Percentiles rank a stretch among this genome's conserved stretches.
Conservation (phyloP, 306 rosid genomes). For the Calophaca sinica region DNA sequence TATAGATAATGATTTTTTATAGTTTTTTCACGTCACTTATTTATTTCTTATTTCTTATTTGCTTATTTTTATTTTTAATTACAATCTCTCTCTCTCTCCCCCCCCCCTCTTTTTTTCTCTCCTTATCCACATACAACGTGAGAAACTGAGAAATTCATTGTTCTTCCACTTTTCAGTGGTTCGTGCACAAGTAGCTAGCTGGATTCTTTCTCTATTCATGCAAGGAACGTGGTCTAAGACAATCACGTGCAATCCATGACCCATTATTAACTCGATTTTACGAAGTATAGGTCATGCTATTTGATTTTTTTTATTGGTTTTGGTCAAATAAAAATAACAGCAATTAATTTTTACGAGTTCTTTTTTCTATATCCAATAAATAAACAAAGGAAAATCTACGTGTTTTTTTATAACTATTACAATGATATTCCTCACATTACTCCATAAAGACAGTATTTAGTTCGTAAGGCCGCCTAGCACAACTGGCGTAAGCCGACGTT, state of each 20-base stretch:
- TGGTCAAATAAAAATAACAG: background rate
- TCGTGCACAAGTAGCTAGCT: background rate
- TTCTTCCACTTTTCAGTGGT: background rate
- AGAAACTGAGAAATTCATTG: too few relatives aligned
- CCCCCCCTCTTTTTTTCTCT: too few relatives aligned
- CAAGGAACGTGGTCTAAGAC: slow-evolving; percentile 47
- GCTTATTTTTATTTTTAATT: too few relatives aligned
- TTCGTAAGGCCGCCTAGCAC: too few relatives aligned
- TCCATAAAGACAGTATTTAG: too few relatives aligned
- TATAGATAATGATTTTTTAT: too few relatives aligned
- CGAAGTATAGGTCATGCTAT: slow-evolving; percentile 22
- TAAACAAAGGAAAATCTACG: background rate
- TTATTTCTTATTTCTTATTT: too few relatives aligned
- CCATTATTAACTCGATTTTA: slow-evolving; percentile 38
- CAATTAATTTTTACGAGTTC: background rate
- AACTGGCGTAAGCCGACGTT: too few relatives aligned
- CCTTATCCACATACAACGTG: too few relatives aligned
- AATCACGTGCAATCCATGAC: slow-evolving; percentile 49
- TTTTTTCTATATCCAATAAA: background rate
- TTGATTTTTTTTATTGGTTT: background rate
- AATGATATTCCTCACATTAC: background rate
- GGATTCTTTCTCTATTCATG: slow-evolving; percentile 40
- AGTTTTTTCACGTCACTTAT: too few relatives aligned
- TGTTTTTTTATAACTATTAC: background rate
- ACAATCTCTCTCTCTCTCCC: too few relatives aligned